Evolutionary conservation across 2,329 filamentous ascomycete genomes (phyloP), one percentile per base, ranked within the genome.

Genomic region (Colletotrichum theobromicola): DNA sequence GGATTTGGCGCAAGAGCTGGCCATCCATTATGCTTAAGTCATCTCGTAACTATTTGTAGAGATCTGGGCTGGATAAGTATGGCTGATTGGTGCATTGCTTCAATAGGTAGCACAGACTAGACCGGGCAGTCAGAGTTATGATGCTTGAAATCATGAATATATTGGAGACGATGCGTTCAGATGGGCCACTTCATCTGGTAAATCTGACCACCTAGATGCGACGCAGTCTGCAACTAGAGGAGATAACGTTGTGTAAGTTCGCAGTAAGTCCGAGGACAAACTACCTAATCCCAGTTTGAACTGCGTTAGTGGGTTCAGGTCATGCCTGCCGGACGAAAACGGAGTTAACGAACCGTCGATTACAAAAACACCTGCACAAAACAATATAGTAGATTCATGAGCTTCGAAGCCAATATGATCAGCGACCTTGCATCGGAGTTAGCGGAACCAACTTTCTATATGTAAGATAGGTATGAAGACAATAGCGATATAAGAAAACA

Each of bases 111-210:
- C n/a, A n/a, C n/a, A 7, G 42, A 50, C 10, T 13, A 18, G 5
- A 50, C n/a, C n/a, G n/a, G n/a, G 42, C 42, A n/a, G 7, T n/a
- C 21, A n/a, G 42, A 50, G 10, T 50, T 2, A 21, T 50, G 7
- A 21, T 9, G 42, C n/a, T 6, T 6, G 42, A 12, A 50, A 50
- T 10, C 42, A 12, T 13, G 21, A 21, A 21, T 21, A 21, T 6
- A 50, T 0, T 21, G 18, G 10, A 6, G 13, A n/a, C 12, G 12
- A 50, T 21, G 1, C 42, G 12, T 2, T 50, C n/a, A n/a, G 0
- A 50, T 50, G n/a, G 16, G 10, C 1, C 10, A 46, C 42, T 46
- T 46, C 12, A 13, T 46, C 42, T 46, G 13, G 10, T 21, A n/a
- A 46, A 13, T 26, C 24, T 18, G 26, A 18, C 4, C 13, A n/a